Evolutionary conservation across 495 filamentous ascomycete genomes (phyloP).

Genomic region (Lentithecium fluviatile): DNA sequence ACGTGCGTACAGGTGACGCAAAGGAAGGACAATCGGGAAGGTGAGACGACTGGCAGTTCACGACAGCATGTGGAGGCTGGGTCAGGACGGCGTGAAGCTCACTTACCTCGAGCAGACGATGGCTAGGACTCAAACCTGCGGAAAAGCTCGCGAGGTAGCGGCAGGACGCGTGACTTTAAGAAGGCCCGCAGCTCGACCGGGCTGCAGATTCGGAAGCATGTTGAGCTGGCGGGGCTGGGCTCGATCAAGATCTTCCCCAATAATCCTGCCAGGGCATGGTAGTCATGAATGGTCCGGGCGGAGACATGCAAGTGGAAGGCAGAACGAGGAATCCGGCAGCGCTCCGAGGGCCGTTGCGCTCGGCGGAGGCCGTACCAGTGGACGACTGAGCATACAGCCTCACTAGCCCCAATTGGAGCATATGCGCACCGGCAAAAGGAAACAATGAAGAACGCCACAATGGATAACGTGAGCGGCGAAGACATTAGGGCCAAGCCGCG

Average conservation of each 20-base stretch:
- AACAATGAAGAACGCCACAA: constrained; percentile 7
- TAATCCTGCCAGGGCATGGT: constrained; percentile 12
- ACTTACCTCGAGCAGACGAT: constrained; percentile 29
- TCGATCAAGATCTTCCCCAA: constrained; percentile 16
- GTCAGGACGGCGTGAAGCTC: background rate
- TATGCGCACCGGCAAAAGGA: constrained; percentile 10
- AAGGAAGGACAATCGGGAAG: background rate
- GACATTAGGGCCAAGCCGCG: constrained; percentile 6
- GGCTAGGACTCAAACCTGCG: constrained; percentile 19
- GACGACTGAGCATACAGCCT: constrained; percentile 14
- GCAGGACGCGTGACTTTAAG: constrained; percentile 27
- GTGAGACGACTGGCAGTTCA: background rate
- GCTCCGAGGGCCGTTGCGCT: background rate
- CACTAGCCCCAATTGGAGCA: constrained; percentile 26
- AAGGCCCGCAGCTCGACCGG: constrained; percentile 14
- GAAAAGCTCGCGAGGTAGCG: constrained; percentile 3
- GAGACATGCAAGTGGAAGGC: constrained; percentile 15
- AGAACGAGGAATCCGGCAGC: constrained; percentile 3
- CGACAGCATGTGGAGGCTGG: background rate
- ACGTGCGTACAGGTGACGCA: constrained; percentile 1
- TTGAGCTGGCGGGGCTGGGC: constrained; percentile 29
- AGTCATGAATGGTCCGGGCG: constrained; percentile 17
- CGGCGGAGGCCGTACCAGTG: background rate
- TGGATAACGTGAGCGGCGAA: constrained; percentile 29
- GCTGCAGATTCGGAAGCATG: constrained; percentile 21